phyloP scores from a whole-genome alignment of 2,329 filamentous ascomycete genomes.

The Coniochaeta sp. region DNA sequence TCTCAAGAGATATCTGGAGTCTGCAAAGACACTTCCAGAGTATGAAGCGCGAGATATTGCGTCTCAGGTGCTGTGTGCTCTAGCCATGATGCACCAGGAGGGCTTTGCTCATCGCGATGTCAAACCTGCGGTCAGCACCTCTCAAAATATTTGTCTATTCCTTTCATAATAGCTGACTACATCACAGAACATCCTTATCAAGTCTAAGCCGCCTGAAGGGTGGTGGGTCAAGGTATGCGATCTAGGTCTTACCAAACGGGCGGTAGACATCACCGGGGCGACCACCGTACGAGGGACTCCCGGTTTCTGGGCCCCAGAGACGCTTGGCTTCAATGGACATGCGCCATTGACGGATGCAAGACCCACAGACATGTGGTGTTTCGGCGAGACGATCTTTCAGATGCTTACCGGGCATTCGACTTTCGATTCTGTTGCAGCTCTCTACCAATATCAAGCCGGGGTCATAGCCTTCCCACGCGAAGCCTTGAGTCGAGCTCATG shows the following conservation, averaged over 20 bases:
- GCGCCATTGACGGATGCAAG: slow-evolving; percentile 4
- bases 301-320: no score
- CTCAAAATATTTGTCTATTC: no score
- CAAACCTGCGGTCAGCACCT: no score
- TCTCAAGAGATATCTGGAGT: slow-evolving; percentile 10
- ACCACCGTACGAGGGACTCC: no score
- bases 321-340: no score
- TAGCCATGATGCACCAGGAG: no score
- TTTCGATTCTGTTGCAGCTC: background rate
- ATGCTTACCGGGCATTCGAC: slow-evolving; percentile 6
- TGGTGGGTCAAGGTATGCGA: slow-evolving; percentile 17
- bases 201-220: slow-evolving; percentile 5
- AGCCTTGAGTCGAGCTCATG: no score
- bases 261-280: slow-evolving; percentile 5
- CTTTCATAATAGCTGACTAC: slow-evolving; percentile 4
- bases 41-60: no score
- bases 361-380: slow-evolving; percentile 16
- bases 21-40: slow-evolving; percentile 4
- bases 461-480: no score
- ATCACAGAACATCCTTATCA: slow-evolving; percentile 14
- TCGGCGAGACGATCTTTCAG: slow-evolving; percentile 12
- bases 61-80: no score
- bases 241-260: slow-evolving; percentile 16
- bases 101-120: no score
- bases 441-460: no score